Percentiles rank a stretch among this genome's conserved stretches.
Conservation (phyloP, 2,329 filamentous ascomycete species). For the Claviceps sp. region DNA sequence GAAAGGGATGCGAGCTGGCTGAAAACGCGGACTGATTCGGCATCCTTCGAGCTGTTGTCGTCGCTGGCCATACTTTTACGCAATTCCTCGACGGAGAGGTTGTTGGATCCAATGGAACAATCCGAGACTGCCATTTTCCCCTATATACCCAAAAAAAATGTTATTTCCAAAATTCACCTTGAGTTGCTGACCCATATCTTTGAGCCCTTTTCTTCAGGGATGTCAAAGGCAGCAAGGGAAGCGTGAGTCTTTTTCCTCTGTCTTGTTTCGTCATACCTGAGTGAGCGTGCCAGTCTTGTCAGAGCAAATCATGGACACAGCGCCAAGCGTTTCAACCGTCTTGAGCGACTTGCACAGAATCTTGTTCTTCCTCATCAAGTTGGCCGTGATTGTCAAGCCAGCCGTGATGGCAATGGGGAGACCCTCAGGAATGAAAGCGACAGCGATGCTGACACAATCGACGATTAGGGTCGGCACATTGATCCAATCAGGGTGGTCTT, state of each 20-base stretch:
- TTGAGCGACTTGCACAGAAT: conserved; percentile 70
- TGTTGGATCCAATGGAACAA: conserved; percentile 41
- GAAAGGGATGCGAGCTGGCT: conserved; percentile 47
- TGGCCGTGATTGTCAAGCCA: conserved; percentile 62
- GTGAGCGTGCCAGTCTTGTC: conserved; percentile 67
- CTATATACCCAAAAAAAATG: conserved; percentile 16
- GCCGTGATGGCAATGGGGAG: conserved; percentile 57
- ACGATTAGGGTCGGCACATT: conserved; percentile 60
- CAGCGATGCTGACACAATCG: conserved; percentile 56
- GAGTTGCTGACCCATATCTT: background rate
- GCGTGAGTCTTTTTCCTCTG: background rate
- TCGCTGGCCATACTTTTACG: conserved; percentile 22
- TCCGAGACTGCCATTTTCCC: conserved; percentile 65
- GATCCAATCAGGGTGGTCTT: conserved; percentile 55
- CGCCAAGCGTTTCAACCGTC: conserved; percentile 63
- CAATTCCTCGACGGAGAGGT: conserved; percentile 37
- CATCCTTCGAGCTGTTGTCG: conserved; percentile 20
- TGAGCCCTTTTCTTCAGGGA: background rate
- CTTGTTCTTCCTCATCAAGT: conserved; percentile 63
- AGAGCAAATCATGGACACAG: conserved; percentile 60
- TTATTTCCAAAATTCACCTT: background rate
- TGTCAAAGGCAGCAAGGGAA: too few species aligned
- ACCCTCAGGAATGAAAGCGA: conserved; percentile 66
- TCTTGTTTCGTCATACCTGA: conserved; percentile 21
- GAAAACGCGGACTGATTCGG: conserved; percentile 19